A percentile compares a stretch with the other conserved stretches of the same genome.
Evolutionary conservation across 2,329 filamentous ascomycete species (phyloP).

Genomic region (Macrophomina tecta): DNA sequence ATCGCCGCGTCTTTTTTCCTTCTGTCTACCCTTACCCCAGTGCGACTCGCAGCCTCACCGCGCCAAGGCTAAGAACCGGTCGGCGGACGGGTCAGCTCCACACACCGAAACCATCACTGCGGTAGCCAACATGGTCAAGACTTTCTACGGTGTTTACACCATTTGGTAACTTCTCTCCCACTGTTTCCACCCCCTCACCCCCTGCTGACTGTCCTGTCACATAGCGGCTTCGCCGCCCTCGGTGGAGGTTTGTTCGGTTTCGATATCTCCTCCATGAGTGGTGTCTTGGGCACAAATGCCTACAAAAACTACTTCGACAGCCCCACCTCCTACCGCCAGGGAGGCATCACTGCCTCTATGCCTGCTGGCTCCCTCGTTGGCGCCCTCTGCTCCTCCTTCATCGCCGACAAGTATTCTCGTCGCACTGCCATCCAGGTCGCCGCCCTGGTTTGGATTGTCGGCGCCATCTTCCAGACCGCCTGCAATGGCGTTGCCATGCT

Average conservation of each 20-base stretch:
- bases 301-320: slow-evolving; percentile 31
- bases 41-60: neutral
- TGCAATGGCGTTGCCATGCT: slow-evolving; percentile 33
- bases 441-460: slow-evolving; percentile 45
- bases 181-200: slow-evolving; percentile 43
- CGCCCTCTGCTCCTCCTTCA: slow-evolving; percentile 43
- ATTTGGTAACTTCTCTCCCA: slow-evolving; percentile 62
- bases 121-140: slow-evolving; percentile 15
- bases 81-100: too few relatives aligned
- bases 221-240: slow-evolving; percentile 12
- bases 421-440: slow-evolving; percentile 43
- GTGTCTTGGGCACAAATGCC: slow-evolving; percentile 54
- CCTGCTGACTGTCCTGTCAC: neutral
- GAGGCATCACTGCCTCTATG: slow-evolving; percentile 46
- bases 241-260: slow-evolving; percentile 53
- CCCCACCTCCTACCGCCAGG: slow-evolving; percentile 31
- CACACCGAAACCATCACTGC: too few relatives aligned
- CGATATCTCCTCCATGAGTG: slow-evolving; percentile 62
- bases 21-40: slow-evolving; percentile 4
- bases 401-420: slow-evolving; percentile 45
- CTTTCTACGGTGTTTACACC: slow-evolving; percentile 55
- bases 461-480: slow-evolving; percentile 34
- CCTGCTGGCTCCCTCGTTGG: slow-evolving; percentile 46
- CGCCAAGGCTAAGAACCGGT: neutral
- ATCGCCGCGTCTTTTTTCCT: neutral